Evolutionary conservation across 495 filamentous ascomycete genomes (phyloP), one percentile per base, ranked within the genome.

Genomic region (Aspergillus kassunensis): DNA sequence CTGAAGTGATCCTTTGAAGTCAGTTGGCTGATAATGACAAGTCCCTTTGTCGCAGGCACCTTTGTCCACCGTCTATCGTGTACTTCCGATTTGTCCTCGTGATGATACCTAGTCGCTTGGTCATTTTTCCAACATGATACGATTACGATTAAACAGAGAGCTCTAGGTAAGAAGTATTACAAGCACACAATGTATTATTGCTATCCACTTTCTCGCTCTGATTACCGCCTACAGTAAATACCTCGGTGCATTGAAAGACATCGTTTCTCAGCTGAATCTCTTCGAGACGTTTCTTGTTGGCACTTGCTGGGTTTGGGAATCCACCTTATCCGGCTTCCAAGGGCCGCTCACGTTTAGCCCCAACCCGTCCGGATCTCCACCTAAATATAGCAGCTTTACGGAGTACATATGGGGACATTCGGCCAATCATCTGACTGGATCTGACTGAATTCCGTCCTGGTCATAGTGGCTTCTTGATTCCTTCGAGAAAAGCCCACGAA

Each of bases 391-490:
- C 42, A 43, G 24, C 24, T 27, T 27, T 4, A 27, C 9, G 24
- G 24, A 27, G 24, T n/a, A 33, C 44, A 27, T 39, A 31, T 51
- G 49, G 37, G 41, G 25, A 34, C 42, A 19, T 19, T n/a, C 37
- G 34, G 27, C 41, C 40, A 49, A 53, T 41, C 40, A 52, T 9
- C n/a, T 12, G 33, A 15, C 30, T 27, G 34, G 31, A 37, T 43
- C 19, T 27, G 25, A 49, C 34, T 49, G 13, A 36, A 18, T 16
- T 20, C n/a, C n/a, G 1, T 21, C 10, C 49, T 37, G 33, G 44
- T 40, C 33, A 53, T 44, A 39, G 30, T 42, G 39, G 51, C 56
- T 61, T 64, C 61, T 57, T 48, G 61, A 64, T 61, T 53, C 49
- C 58, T 64, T 64, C 61, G 56, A 61, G 39, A 49, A 54, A 35